Evolutionary conservation across 345 rosid species (phyloP), one percentile per base, ranked within the genome.

Genomic region (Lenwebbia sp.): DNA sequence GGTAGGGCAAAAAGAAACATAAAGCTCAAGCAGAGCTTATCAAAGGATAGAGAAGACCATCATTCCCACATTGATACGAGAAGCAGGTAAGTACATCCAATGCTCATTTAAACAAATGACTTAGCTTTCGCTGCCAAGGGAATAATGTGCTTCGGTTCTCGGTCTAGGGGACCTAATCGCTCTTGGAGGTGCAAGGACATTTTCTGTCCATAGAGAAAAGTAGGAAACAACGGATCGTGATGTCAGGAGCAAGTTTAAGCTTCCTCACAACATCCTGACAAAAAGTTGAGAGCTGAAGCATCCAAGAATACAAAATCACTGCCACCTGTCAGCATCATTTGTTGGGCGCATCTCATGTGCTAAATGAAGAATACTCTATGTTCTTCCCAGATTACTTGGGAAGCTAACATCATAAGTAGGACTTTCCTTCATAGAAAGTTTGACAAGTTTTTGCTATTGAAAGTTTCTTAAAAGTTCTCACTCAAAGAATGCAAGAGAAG

Each of bases 151-250:
- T 54, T 26, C 3, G 0, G 47, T 85, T 75, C 54, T 82, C 3
- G 83, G 78, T 83, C 58, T 22, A 89, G 90, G 75, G 83, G 81
- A 51, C 83, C 60, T 54, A 49, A 83, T 81, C 70, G 49, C 47
- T 84, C 88, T 53, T 87, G 90, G 89, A 87, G 87, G 41, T 87
- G 90, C 88, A 85, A 60, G 87, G 88, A 86, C 40, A 86, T 82
- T 15, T 84, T 89, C 60, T 89, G 84, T 65, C 85, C n/a, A 53
- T 83, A 86, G 81, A 85, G 86, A 50, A 82, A 55, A 76, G 82
- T 26, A 75, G 54, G 54, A 55, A 37, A 30, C 50, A 82, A 8
- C 2, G 44, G 76, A 65, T 30, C 25, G 1, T 65, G 44, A 33
- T 65, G 76, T 2, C 44, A 65, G 41, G 76, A 4, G 76, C 76